These are phyloP conservation scores for Cladophialophora chaetospira DNA, from an alignment of 2,329 filamentous ascomycete genomes.

Conservation along the genomic window DNA sequence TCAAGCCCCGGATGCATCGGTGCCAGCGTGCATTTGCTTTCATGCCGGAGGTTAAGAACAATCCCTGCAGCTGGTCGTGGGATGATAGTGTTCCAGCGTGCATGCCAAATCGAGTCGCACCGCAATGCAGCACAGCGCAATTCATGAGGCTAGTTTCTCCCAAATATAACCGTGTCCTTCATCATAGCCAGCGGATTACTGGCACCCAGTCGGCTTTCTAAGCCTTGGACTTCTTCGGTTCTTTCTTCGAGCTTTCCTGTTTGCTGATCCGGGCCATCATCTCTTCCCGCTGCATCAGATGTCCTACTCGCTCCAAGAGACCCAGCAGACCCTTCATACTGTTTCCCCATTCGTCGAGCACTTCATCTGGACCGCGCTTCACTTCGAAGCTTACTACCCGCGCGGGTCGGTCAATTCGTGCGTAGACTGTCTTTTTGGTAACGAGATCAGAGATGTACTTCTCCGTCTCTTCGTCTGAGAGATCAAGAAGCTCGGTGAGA, in stretches of 20 bases:
- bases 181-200: too few species aligned
- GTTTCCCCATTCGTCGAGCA: conserved; percentile 96
- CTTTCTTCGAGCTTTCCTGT: background rate
- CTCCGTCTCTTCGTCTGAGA: conserved; percentile 94
- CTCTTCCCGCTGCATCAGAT: conserved; percentile 98
- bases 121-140: too few species aligned
- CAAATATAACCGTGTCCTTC: too few species aligned
- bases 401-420: conserved; percentile 93
- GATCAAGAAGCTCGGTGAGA: conserved; percentile 84
- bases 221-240: too few species aligned
- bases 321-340: conserved; percentile 95
- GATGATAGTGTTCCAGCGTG: too few species aligned
- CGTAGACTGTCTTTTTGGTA: conserved; percentile 95
- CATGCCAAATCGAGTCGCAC: too few species aligned
- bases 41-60: too few species aligned
- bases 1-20: too few species aligned
- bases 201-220: too few species aligned
- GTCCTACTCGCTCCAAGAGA: conserved; percentile 86
- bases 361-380: conserved; percentile 90
- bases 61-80: too few species aligned
- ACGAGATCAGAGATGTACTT: conserved; percentile 98
- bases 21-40: too few species aligned
- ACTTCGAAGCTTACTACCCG: conserved; percentile 92
- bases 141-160: too few species aligned
- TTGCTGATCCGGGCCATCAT: conserved; percentile 97